A percentile compares a stretch with the other conserved stretches of the same genome.
phyloP scores from a whole-genome alignment of 192 early-diverging fungal genomes.

The Coemansia sp. region DNA sequence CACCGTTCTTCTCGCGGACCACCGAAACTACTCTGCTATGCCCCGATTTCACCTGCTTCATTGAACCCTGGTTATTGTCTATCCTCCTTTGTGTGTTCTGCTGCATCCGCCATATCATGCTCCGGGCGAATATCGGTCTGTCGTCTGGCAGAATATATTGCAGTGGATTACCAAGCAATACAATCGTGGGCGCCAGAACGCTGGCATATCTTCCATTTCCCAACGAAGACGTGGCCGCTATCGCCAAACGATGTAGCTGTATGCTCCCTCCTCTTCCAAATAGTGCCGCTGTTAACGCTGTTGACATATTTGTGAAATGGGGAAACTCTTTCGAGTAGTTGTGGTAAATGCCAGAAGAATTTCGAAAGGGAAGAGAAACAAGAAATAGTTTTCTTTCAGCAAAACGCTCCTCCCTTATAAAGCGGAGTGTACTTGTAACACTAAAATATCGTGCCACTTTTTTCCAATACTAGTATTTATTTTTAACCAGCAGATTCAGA shows the following conservation, averaged over 20 bases:
- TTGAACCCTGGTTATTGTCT: too few species aligned
- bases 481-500: too few species aligned
- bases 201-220: conserved; percentile 11
- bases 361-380: too few species aligned
- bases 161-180: conserved; percentile 9
- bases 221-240: neutral
- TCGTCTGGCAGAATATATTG: conserved; percentile 29
- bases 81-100: neutral
- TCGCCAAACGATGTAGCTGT: neutral
- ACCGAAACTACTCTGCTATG: conserved; percentile 12
- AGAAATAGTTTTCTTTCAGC: too few species aligned
- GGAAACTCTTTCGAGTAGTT: too few species aligned
- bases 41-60: neutral
- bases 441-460: too few species aligned
- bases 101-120: neutral
- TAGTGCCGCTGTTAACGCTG: neutral
- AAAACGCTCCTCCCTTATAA: too few species aligned
- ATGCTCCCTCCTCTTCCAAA: neutral
- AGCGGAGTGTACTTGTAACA: too few species aligned
- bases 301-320: neutral
- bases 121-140: too few species aligned
- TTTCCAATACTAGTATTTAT: too few species aligned
- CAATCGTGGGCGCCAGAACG: conserved; percentile 9
- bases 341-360: neutral
- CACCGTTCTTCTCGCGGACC: conserved; percentile 11